Base-by-base conservation (phyloP, 1,284 basidiomycete species). In the Cutaneotrichosporon mucoides region DNA sequence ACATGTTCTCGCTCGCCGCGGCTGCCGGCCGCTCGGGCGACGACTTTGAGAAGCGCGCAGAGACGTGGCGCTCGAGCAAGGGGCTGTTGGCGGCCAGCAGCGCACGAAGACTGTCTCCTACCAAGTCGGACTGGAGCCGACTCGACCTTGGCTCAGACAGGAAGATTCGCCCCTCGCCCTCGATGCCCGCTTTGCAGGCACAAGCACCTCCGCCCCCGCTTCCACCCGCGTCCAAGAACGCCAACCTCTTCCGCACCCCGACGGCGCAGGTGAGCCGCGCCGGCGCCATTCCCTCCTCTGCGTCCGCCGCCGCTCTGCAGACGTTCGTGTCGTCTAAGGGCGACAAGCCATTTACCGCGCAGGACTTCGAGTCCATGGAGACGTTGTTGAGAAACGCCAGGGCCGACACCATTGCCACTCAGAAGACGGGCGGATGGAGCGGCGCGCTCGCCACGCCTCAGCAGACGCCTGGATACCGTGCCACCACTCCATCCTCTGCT, bases 291-390 rank as follows among this genome's bases (percentile, higher is more conserved):
- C 50, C 56, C 4, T 45, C 54, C 4, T 68, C 63, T 2, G 56
- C 60, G 1, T 60, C 60, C 8, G 67, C 68, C 1, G 55, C 59
- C 5, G 73, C 73, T 2, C 55, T 76, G 6, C 59, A 66, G 3
- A 65, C 66, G 1, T 76, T 72, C 55, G 57, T 74, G 9, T 64
- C 70, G 12, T 70, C 68, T 36, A 71, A 72, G 56, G 66, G 65
- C 12, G 70, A 67, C 8, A 60, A 66, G 44, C 59, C 51, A 5
- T 63, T 72, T 40, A 60, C 62, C 4, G 12, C 64, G 3, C 66
- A 71, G 34, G 74, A 76, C 44, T 41, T 70, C 34, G 50, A 59
- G 12, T 63, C 72, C 16, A 67, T 75, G 46, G 68, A 72, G 43
- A 62, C 62, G 2, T 56, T 76, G n/a, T 68, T 68, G 0, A 57